phyloP scores from a whole-genome alignment of 2,329 filamentous ascomycete genomes.

The Hypoxylon sp. region DNA sequence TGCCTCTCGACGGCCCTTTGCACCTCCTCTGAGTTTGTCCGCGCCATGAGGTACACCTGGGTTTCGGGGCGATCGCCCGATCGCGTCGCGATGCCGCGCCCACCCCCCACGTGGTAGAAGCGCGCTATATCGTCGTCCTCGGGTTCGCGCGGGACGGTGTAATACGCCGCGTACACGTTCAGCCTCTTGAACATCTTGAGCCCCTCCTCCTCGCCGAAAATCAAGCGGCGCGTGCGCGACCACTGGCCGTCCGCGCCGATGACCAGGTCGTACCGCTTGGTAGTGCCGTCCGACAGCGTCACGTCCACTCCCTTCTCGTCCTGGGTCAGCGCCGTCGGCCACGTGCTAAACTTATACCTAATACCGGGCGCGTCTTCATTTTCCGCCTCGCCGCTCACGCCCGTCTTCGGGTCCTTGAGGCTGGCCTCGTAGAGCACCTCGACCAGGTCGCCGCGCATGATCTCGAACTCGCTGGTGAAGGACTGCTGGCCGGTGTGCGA shows the following conservation, averaged over 20 bases:
- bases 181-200: slow-evolving; percentile 51
- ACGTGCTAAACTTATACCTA: slow-evolving; percentile 54
- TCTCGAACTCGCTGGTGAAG: slow-evolving; percentile 71
- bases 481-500: slow-evolving; percentile 61
- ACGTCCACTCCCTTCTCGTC: slow-evolving; percentile 53
- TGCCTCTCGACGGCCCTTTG: slow-evolving; percentile 29
- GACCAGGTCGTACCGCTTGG: slow-evolving; percentile 64
- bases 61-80: slow-evolving; percentile 54
- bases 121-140: slow-evolving; percentile 54
- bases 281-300: slow-evolving; percentile 62
- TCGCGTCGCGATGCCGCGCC: slow-evolving; percentile 58
- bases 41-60: slow-evolving; percentile 55
- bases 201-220: slow-evolving; percentile 53
- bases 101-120: slow-evolving; percentile 55
- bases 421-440: slow-evolving; percentile 64
- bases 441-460: slow-evolving; percentile 71
- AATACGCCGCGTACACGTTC: slow-evolving; percentile 58
- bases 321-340: slow-evolving; percentile 52
- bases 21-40: slow-evolving; percentile 26
- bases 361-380: slow-evolving; percentile 48
- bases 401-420: slow-evolving; percentile 39
- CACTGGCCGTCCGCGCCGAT: slow-evolving; percentile 70
- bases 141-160: slow-evolving; percentile 55
- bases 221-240: slow-evolving; percentile 62
- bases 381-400: slow-evolving; percentile 22